Conservation (phyloP, 345 rosid genomes). For the Gossypium australe region DNA sequence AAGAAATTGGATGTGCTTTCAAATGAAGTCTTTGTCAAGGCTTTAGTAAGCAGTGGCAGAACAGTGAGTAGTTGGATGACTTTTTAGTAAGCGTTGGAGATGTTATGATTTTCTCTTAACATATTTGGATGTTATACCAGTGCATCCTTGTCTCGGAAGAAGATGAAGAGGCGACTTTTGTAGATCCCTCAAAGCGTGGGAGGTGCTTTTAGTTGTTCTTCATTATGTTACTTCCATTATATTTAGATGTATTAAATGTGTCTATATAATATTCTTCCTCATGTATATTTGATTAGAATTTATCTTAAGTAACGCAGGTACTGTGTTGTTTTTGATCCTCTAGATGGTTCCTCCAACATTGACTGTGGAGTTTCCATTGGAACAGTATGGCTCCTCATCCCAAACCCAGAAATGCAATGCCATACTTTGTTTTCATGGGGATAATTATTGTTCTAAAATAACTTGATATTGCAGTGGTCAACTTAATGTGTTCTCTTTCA, state of each 20-base stretch:
- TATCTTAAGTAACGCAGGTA: slow-evolving; percentile 43
- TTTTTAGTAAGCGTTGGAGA: neutral
- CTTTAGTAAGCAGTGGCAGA: slow-evolving; percentile 91
- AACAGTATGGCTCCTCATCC: slow-evolving; percentile 47
- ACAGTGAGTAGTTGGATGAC: slow-evolving; percentile 49
- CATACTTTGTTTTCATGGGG: neutral
- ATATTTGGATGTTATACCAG: slow-evolving; percentile 32
- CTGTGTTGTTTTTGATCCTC: slow-evolving; percentile 92
- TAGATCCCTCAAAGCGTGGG: slow-evolving; percentile 70
- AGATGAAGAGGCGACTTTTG: slow-evolving; percentile 91
- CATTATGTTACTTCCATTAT: neutral
- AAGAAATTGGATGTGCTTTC: slow-evolving; percentile 97
- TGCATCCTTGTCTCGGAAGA: slow-evolving; percentile 96
- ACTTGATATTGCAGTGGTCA: slow-evolving; percentile 19
- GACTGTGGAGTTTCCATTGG: slow-evolving; percentile 98
- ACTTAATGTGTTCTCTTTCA: slow-evolving; percentile 27
- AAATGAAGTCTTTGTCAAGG: slow-evolving; percentile 87
- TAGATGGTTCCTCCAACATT: slow-evolving; percentile 97
- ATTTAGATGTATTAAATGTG: neutral
- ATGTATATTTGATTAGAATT: neutral
- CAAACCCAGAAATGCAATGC: neutral
- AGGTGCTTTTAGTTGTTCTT: slow-evolving; percentile 37
- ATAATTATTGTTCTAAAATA: slow-evolving; percentile 15
- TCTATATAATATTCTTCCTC: neutral
- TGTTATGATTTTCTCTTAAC: slow-evolving; percentile 8